These are phyloP conservation scores for Botryosphaeria dothidea DNA, from an alignment of 2,329 filamentous ascomycete genomes.

Conservation along the genomic window DNA sequence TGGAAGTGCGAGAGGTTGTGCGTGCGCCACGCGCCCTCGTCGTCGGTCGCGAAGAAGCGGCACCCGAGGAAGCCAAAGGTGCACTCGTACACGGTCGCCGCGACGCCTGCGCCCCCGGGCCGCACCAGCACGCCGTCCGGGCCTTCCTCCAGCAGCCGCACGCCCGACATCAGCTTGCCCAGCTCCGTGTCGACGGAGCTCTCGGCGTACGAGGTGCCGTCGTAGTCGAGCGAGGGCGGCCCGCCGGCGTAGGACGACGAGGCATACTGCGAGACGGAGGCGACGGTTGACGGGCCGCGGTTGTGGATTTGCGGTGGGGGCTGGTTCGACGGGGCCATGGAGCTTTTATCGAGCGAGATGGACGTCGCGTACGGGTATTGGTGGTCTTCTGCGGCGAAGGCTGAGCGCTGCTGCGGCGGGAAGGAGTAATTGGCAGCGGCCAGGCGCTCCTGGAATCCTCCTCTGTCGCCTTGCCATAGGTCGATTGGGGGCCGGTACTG, in stretches of 20 bases:
- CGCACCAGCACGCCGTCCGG: constrained; percentile 30
- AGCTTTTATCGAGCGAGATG: background rate
- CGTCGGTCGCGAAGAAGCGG: constrained; percentile 25
- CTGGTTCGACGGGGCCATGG: constrained; percentile 12
- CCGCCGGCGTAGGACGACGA: background rate
- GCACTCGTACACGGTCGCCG: constrained; percentile 30
- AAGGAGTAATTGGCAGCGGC: constrained; percentile 5
- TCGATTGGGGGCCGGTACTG: constrained; percentile 10
- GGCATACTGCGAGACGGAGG: constrained; percentile 5
- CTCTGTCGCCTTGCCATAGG: background rate
- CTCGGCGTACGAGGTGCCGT: constrained; percentile 5
- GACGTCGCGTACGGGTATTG: constrained; percentile 14
- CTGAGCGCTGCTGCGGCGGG: background rate
- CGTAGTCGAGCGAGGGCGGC: constrained; percentile 15
- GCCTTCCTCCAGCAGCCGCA: constrained; percentile 28
- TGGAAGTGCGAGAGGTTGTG: constrained; percentile 37
- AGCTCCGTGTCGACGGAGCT: constrained; percentile 30
- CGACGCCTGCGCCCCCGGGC: constrained; percentile 16
- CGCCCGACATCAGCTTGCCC: constrained; percentile 25
- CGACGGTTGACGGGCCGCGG: background rate
- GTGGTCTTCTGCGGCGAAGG: background rate
- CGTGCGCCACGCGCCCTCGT: constrained; percentile 29
- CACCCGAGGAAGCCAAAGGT: constrained; percentile 37
- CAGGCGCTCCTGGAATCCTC: constrained; percentile 10
- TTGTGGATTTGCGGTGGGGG: constrained; percentile 9